Evolutionary conservation across 1,284 basidiomycete genomes (phyloP), one percentile per base, ranked within the genome.

Genomic region (Athelia psychrophila): DNA sequence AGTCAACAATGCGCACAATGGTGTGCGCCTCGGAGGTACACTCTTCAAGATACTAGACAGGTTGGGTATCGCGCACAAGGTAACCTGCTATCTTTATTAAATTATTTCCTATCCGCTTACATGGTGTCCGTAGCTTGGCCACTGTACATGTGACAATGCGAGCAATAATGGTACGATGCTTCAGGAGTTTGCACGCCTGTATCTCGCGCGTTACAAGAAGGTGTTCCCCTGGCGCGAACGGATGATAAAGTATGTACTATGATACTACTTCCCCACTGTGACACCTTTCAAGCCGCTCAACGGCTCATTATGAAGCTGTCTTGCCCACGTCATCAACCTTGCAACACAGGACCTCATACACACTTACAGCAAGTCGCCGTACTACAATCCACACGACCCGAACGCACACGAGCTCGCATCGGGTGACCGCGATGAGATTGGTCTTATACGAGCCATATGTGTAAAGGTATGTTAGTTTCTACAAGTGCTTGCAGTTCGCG

Each of bases 311-410:
- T 25, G 9, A 47, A 73, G 71, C 3, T 74, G 72, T 54, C 62
- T 72, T 20, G 69, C 66, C 0, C 71, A 74, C 54, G 57, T 72
- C 25, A 67, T 74, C 50, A 74, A 75, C 46, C 65, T 74, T 1
- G 66, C 64, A 5, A 69, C 62, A 0, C 73, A 75, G 51, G 63
- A 60, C 0, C 40, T 75, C 2, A 62, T 75, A 13, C 57, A 54
- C 0, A 57, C 59, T 2, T 52, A 68, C 44, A 70, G 63, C 48
- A 65, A 63, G 50, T 47, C 68, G 1, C 58, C 65, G 24, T 61
- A 70, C 49, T 71, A 57, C 49, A 53, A 63, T 47, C 62, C 63
- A 2, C 23, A 57, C 3, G 48, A 58, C 3, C 58, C 60, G 0
- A 60, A 62, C 12, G 48, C 54, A 44, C 50, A 63, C 54, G 44